Base-by-base conservation (phyloP, 805 yeast genomes). In the Blastobotrys terrestris region DNA sequence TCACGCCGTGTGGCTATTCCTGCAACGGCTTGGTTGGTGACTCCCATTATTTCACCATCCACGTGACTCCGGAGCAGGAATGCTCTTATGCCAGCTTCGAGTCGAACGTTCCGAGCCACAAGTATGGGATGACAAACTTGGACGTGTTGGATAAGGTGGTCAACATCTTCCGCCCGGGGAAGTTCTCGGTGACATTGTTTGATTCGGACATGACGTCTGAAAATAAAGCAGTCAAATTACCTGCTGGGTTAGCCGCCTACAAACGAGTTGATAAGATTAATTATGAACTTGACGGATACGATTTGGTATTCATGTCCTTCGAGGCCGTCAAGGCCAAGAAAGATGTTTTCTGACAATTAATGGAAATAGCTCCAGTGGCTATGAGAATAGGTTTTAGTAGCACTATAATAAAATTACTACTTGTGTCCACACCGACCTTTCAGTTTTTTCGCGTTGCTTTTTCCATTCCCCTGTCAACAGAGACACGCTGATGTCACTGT, bases 51-150 rank as follows among this genome's bases (percentile, higher is more conserved):
- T 86, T 85, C 65, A 92, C 97, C 6, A 74, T 91, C 54, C 98
- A 94, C 66, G 87, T 94, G 43, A 94, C 99, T 0, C 98, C 98
- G 0, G 98, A 94, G 66, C 67, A 75, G 19, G 96, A 92, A 39
- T 92, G 95, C 89, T 88, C 97, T 3, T 92, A 92, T 69, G 98
- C 98, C 3, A 87, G 96, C 7, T 94, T 94, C 68, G 98, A 94
- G 67, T 83, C 97, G 18, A 92, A 88, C 67, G 87, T 83, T 42
- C 84, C 85, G 5, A 71, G 79, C 8, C 60, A 58, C 48, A 56
- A 69, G 53, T 72, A 51, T 57, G 74, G 62, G 44, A 59, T 60
- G 56, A 67, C 74, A 57, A 79, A 84, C 60, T 64, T 76, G 31
- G 77, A 76, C n/a, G 81, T 88, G 7, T 67, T 87, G 56, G 59